phyloP scores from a whole-genome alignment of 371 early-diverging fungal species.

The Mucor piriformis region DNA sequence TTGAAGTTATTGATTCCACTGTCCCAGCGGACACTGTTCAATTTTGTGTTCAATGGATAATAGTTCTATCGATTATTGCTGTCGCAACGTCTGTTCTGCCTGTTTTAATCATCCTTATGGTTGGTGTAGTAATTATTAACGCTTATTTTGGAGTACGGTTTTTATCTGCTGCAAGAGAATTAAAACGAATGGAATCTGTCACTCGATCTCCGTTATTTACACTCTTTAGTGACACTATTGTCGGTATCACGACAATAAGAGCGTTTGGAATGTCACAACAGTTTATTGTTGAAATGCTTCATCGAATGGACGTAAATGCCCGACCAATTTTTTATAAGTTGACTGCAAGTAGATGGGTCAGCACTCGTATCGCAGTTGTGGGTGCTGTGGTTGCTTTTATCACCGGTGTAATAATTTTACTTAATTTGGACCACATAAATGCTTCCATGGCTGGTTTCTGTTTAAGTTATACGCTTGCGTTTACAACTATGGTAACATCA shows the following conservation, averaged over 20 bases:
- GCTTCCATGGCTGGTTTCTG: conserved; percentile 80
- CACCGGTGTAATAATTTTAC: conserved; percentile 54
- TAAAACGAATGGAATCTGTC: conserved; percentile 76
- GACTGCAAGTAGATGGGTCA: conserved; percentile 83
- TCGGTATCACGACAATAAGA: conserved; percentile 69
- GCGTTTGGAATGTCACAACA: conserved; percentile 67
- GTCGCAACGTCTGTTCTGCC: conserved; percentile 61
- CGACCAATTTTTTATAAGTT: conserved; percentile 71
- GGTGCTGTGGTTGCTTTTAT: conserved; percentile 67
- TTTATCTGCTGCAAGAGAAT: conserved; percentile 64
- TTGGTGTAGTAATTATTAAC: conserved; percentile 42
- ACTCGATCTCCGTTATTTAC: conserved; percentile 71
- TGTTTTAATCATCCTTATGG: conserved; percentile 48
- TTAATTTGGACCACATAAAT: conserved; percentile 48
- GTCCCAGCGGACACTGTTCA: conserved; percentile 48
- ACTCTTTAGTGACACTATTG: conserved; percentile 68
- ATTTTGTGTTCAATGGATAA: too few relatives aligned
- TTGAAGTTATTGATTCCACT: conserved; percentile 41
- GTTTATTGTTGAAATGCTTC: conserved; percentile 56
- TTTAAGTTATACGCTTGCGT: conserved; percentile 64
- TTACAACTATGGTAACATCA: conserved; percentile 55
- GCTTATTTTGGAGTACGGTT: conserved; percentile 57
- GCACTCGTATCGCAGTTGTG: conserved; percentile 68
- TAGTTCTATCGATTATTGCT: conserved; percentile 62
- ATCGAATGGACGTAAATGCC: conserved; percentile 60